A percentile compares a stretch with the other conserved stretches of the same genome.
Evolutionary conservation across 345 rosid species (phyloP).

Genomic region (Arabis hirsuta): DNA sequence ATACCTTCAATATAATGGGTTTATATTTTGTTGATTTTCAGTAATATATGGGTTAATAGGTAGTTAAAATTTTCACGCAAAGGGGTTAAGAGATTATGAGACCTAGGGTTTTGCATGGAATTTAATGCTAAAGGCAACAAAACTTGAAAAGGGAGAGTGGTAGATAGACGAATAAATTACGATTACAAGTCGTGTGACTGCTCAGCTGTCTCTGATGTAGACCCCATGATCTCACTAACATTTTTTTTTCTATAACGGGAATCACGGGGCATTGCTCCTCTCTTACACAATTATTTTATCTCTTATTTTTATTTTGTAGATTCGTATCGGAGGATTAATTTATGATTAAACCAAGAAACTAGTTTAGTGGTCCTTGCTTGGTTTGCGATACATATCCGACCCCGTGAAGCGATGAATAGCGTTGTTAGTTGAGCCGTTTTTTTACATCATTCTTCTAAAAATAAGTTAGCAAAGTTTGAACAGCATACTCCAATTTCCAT

Average conservation of each 20-base stretch:
- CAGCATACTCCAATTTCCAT: not conserved
- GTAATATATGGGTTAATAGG: not conserved
- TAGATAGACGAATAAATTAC: constrained; percentile 40
- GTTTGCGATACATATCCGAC: constrained; percentile 34
- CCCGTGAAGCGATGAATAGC: constrained; percentile 44
- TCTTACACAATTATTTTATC: constrained; percentile 11
- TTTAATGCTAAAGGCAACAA: constrained; percentile 22
- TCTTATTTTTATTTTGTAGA: constrained; percentile 9
- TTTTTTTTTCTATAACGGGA: constrained; percentile 32
- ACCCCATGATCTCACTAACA: constrained; percentile 30
- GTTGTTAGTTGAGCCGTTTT: constrained; percentile 42
- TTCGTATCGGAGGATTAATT: constrained; percentile 24
- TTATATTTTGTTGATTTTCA: not conserved
- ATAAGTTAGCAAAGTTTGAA: constrained; percentile 5
- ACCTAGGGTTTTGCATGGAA: constrained; percentile 42
- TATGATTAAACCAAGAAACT: constrained; percentile 19
- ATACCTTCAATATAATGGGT: not conserved
- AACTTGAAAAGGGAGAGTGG: constrained; percentile 18
- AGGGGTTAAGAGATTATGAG: constrained; percentile 11
- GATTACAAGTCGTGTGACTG: constrained; percentile 45
- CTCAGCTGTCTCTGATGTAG: constrained; percentile 44
- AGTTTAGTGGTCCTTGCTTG: constrained; percentile 37
- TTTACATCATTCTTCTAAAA: constrained; percentile 5
- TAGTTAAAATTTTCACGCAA: not conserved
- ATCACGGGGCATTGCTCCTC: constrained; percentile 41